Percentiles rank a stretch among this genome's conserved stretches.
Evolutionary conservation across 176 grass and related monocot species (phyloP).

Genomic region (Eleusine indica): DNA sequence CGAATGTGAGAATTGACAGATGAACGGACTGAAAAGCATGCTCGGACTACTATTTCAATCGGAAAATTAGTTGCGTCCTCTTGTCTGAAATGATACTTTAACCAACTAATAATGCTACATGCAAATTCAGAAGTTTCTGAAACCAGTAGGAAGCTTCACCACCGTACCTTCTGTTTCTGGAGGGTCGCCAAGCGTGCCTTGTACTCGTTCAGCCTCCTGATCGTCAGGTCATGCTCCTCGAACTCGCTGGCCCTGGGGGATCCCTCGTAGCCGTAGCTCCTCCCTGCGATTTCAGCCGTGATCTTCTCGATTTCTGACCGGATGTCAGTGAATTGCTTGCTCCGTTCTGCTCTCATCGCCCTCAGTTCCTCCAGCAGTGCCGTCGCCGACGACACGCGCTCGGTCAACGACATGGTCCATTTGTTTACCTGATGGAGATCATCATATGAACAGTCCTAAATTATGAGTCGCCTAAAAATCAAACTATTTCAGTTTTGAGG

Average conservation of each 20-base stretch:
- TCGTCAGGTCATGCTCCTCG: conserved; percentile 51
- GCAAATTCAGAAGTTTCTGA: conserved; percentile 18
- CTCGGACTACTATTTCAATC: not conserved
- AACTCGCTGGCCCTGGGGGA: conserved; percentile 27
- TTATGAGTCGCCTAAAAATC: not conserved
- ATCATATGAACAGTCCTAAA: not conserved
- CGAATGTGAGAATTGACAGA: conserved; percentile 23
- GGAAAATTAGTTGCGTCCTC: not conserved
- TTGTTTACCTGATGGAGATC: conserved; percentile 50
- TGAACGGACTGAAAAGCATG: conserved; percentile 27
- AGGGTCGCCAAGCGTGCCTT: conserved; percentile 41
- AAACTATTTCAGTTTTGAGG: not conserved
- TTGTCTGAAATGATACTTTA: not conserved
- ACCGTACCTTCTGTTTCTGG: conserved; percentile 68
- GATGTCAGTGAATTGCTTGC: conserved; percentile 50
- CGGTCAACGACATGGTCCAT: conserved; percentile 52
- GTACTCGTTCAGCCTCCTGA: conserved; percentile 53
- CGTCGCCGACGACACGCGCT: conserved; percentile 42
- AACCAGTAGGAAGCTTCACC: not conserved
- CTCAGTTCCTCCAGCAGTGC: conserved; percentile 59
- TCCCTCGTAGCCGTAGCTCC: conserved; percentile 20
- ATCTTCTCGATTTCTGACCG: conserved; percentile 63
- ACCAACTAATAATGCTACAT: not conserved
- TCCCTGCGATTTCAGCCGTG: conserved; percentile 42
- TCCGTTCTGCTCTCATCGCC: conserved; percentile 48